Percentiles rank a stretch among this genome's conserved stretches.
Evolutionary conservation across 2,329 filamentous ascomycete species (phyloP).

Genomic region (Ceratocystis harringtonii): DNA sequence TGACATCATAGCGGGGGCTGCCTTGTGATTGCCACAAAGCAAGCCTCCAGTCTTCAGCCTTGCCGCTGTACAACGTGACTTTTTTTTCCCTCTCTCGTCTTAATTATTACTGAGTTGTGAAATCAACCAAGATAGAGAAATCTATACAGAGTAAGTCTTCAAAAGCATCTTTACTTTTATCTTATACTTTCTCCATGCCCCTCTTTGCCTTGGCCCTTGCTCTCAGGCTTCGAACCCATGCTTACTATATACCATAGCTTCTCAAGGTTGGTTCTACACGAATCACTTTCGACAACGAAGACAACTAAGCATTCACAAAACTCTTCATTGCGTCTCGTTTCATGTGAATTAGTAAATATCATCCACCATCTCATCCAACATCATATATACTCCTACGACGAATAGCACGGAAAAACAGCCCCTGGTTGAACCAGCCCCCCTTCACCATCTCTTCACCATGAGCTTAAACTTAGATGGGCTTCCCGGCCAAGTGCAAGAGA

Average conservation of each 20-base stretch:
- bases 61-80: background rate
- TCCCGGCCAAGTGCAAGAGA: slow-evolving; percentile 11
- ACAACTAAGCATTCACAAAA: background rate
- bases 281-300: background rate
- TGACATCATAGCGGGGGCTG: slow-evolving; percentile 17
- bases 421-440: background rate
- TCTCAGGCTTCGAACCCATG: background rate
- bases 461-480: slow-evolving; percentile 12
- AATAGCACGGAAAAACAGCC: background rate
- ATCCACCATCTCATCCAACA: background rate
- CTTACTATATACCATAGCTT: background rate
- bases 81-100: background rate
- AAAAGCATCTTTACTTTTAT: background rate
- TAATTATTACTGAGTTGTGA: background rate
- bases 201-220: background rate
- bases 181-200: background rate
- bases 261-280: background rate
- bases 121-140: background rate
- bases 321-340: background rate
- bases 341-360: no score
- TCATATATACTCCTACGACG: background rate
- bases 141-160: background rate
- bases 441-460: background rate
- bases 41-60: slow-evolving; percentile 1
- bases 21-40: slow-evolving; percentile 4